phyloP scores from a whole-genome alignment of 2,329 filamentous ascomycete species.

The Seiridium cupressi region DNA sequence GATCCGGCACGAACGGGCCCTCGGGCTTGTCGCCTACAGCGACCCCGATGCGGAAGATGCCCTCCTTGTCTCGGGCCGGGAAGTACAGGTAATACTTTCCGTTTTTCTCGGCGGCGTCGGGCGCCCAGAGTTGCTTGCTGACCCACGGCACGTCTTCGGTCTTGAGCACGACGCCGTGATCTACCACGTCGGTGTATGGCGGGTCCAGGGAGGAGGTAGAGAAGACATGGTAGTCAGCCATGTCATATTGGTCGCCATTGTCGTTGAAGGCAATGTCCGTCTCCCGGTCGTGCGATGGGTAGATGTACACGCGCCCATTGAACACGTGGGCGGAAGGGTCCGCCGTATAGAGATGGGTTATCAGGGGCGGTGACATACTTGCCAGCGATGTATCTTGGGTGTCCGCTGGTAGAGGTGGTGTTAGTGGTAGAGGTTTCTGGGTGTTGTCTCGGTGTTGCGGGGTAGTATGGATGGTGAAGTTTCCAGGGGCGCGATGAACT shows the following conservation, averaged over 20 bases:
- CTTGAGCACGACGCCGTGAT: conserved; percentile 70
- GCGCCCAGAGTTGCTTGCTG: conserved; percentile 77
- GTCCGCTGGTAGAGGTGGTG: not conserved
- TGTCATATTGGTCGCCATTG: conserved; percentile 84
- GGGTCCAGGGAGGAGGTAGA: conserved; percentile 50
- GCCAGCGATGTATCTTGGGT: not conserved
- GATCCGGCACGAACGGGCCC: conserved; percentile 68
- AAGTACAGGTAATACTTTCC: conserved; percentile 76
- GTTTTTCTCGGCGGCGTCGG: conserved; percentile 68
- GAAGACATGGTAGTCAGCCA: conserved; percentile 82
- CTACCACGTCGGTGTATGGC: conserved; percentile 56
- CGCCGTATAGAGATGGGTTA: conserved; percentile 75
- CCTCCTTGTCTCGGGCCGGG: conserved; percentile 68
- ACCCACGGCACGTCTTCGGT: conserved; percentile 72
- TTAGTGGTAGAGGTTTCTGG: not conserved
- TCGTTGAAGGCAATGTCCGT: conserved; percentile 75
- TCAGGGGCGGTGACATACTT: conserved; percentile 58
- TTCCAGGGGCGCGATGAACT: too few species aligned
- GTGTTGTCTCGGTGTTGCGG: conserved; percentile 20
- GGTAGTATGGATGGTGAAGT: conserved; percentile 21
- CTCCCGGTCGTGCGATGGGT: conserved; percentile 77
- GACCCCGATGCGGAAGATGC: conserved; percentile 73
- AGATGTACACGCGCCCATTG: conserved; percentile 72
- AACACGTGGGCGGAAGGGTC: conserved; percentile 82
- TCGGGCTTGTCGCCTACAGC: conserved; percentile 62